A percentile compares a stretch with the other conserved stretches of the same genome.
These are phyloP conservation scores for Tylopilus sp. DNA, from an alignment of 768 basidiomycete species.

Conservation along the genomic window DNA sequence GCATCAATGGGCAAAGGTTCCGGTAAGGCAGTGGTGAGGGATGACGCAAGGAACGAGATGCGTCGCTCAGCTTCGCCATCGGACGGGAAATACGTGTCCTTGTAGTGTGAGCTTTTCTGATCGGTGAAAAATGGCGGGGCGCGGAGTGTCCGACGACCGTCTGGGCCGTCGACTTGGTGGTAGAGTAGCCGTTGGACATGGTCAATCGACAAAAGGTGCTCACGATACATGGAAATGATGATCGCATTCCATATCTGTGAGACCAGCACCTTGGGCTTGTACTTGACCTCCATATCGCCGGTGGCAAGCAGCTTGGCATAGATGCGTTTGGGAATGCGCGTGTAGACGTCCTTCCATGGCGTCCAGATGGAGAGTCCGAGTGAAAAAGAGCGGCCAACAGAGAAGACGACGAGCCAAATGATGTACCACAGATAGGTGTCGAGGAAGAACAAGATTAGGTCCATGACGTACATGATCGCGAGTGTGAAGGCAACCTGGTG, in stretches of 20 bases:
- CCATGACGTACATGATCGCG: slow-evolving; percentile 99
- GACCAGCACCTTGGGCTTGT: slow-evolving; percentile 98
- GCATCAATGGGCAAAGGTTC: slow-evolving; percentile 95
- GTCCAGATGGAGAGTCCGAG: slow-evolving; percentile 98
- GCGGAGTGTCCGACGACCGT: slow-evolving; percentile 87
- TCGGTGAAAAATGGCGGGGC: slow-evolving; percentile 98
- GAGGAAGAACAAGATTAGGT: slow-evolving; percentile 95
- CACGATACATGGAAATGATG: slow-evolving; percentile 99
- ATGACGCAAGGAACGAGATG: slow-evolving; percentile 98
- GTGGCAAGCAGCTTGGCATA: slow-evolving; percentile 98
- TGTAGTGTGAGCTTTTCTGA: slow-evolving; percentile 69
- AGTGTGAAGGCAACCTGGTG: slow-evolving; percentile 95
- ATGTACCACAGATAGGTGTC: slow-evolving; percentile 99
- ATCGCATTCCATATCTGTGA: slow-evolving; percentile 99
- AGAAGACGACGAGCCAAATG: slow-evolving; percentile 97
- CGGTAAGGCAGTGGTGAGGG: slow-evolving; percentile 91
- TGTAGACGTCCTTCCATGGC: slow-evolving; percentile 97
- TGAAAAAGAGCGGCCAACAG: slow-evolving; percentile 83
- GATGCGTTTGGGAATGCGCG: slow-evolving; percentile 93
- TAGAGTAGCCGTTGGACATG: slow-evolving; percentile 97
- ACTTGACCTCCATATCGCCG: slow-evolving; percentile 97
- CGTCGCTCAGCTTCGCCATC: slow-evolving; percentile 96
- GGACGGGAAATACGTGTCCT: slow-evolving; percentile 86
- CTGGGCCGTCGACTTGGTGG: slow-evolving; percentile 90
- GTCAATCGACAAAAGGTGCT: slow-evolving; percentile 95